Base-by-base conservation (phyloP, 495 filamentous ascomycete species). In the Geoglossum glabrum region DNA sequence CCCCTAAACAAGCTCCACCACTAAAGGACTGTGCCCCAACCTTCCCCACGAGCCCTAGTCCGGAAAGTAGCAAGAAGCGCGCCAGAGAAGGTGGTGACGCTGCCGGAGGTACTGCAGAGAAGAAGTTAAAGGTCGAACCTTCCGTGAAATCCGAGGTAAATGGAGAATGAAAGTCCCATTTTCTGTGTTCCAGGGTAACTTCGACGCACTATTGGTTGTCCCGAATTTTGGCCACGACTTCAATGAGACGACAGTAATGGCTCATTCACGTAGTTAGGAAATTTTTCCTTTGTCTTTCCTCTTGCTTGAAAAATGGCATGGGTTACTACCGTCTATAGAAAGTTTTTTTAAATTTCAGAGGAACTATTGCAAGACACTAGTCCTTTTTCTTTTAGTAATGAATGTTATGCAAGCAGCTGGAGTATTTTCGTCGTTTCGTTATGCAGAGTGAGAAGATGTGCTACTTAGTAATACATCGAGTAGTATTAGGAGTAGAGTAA, bases 41-140 rank as follows among this genome's bases (percentile, higher is more conserved):
- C 47, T 27, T 31, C 26, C 0, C 57, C 40, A 54, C 26, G 0
- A 57, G 34, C 56, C 7, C 46, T 11, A 58, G 23, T n/a, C 15
- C 40, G 5, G 47, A 27, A 17, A 47, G 36, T 27, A 52, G 47
- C 54, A 65, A 64, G 61, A 66, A 66, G 56, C 64, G 64, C 43
- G 43, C 58, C 23, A 64, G 61, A 28, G 64, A 66, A 34, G 64
- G 63, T 3, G 54, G 31, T n/a, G 55, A 43, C 23, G 61, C 43
- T 1, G 54, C 25, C 17, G 26, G 46, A 25, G 59, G 10, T 52
- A 33, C 55, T 5, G 31, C 55, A 47, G 52, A 45, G 27, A 59
- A 62, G 60, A 61, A 62, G 55, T 15, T 28, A 19, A 49, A 63
- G 3, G 30, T 28, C 33, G 40, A 62, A 34, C 25, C 38, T 55